Evolutionary conservation across 106 monocot genomes (phyloP), one percentile per base, ranked within the genome.

Genomic region (Allium sativum): DNA sequence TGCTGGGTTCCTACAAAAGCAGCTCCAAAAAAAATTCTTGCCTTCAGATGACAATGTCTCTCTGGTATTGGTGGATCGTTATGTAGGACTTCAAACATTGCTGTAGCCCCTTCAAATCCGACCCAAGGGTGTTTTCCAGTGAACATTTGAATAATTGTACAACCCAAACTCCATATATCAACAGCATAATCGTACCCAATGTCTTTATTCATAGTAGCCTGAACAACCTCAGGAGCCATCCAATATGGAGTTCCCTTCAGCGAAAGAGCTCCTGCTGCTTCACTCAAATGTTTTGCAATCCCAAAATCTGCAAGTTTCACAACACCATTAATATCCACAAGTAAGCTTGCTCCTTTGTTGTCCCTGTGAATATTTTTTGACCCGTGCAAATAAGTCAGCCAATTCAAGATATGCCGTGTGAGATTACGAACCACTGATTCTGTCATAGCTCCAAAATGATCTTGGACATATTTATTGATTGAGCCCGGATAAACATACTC

Each of bases 161-260:
- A 96, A 6, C 96, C 96, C 65, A 96, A 66, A 68, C 96, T 90
- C 96, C 96, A 96, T 62, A 96, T 96, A 55, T 96, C 96, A 67
- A 96, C 90, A 41, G 96, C 77, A 63, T 84, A 74, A 80, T 84
- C 78, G 72, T 96, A 96, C 50, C 87, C 87, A 48, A 65, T 48
- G 48, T 87, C 84, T 68, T 90, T 91, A 40, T 78, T 84, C 84
- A 96, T 81, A 65, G 85, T 91, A 58, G 90, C 87, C 61, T 87
- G 95, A 42, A 96, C 71, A 17, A 98, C 96, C 96, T 98, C 96
- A 45, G 96, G 98, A 56, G 98, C 98, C 98, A 99, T 99, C 98
- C 98, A 99, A 62, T 88, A 85, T 21, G 98, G 92, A 45, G 85
- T 88, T 59, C 98, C 98, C 76, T 79, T 92, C 70, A 99, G 51